Base-by-base conservation (phyloP, 257 asterid genomes). In the Solanum lycopersicoides region DNA sequence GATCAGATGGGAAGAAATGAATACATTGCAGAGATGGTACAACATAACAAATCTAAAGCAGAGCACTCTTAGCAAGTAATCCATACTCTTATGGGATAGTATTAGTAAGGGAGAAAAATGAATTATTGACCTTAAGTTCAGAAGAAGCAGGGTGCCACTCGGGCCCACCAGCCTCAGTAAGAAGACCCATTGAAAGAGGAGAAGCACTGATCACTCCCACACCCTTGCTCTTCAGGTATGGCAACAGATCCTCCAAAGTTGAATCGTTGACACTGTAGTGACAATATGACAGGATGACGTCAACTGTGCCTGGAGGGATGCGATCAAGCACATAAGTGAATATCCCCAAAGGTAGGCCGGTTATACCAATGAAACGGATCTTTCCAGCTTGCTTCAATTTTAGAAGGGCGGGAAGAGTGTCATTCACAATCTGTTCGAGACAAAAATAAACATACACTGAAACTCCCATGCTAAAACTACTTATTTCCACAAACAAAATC, bases 131-230 rank as follows among this genome's bases (percentile, higher is more conserved):
- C 99, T 95, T 93, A 86, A 97, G 96, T 87, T 96, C 96, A 21
- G 95, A 91, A 68, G 98, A 87, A 88, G 99, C 98, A 85, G 99
- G 99, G 91, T 96, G 99, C 99, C 99, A 97, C 37, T 95, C 96
- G 8, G 99, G 99, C 69, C 98, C 98, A 76, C 98, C 99, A 86
- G 59, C 87, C 90, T 97, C 98, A 4, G 99, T 97, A 73, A 97
- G 96, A 89, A 97, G 99, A 63, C 99, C 99, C 99, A 97, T 97
- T 0, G 99, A 91, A 34, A 97, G 92, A 9, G 99, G 99, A 77
- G 99, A 96, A 87, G 99, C 99, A 91, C 94, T 95, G 82, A 97
- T 96, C 87, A 97, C 93, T 37, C 98, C 99, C 21, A 96, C 98
- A 85, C 98, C 99, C 89, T 95, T 96, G 90, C 97, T 93, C 95